Evolutionary conservation across 176 grass and related monocot genomes (phyloP).

Genomic region (Miscanthus lutarioriparius): DNA sequence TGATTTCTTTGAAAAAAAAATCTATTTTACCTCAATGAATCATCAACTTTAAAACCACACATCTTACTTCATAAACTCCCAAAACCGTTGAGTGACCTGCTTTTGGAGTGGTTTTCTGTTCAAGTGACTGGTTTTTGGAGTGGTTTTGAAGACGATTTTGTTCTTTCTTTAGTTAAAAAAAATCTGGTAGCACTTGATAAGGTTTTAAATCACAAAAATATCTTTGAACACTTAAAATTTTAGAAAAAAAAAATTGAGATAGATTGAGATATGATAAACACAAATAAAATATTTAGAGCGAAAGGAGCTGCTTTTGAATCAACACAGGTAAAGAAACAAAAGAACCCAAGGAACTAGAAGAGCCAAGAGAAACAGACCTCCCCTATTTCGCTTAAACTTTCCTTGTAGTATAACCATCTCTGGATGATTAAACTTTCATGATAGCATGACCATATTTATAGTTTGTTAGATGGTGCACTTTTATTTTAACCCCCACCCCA

Average conservation of each 20-base stretch:
- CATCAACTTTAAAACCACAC: no score
- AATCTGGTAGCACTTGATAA: background rate
- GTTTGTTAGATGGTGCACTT: background rate
- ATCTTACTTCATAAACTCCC: no score
- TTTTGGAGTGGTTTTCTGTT: no score
- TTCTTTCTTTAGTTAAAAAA: background rate
- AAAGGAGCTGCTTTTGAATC: slow-evolving; percentile 63
- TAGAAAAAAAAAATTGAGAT: background rate
- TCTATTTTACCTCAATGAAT: no score
- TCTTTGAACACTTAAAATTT: background rate
- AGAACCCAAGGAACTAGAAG: slow-evolving; percentile 29
- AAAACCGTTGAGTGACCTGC: no score
- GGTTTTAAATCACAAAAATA: background rate
- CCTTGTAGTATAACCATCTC: background rate
- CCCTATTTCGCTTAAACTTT: no score
- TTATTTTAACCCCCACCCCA: background rate
- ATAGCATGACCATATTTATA: background rate
- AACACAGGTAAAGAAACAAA: slow-evolving; percentile 6
- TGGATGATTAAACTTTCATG: background rate
- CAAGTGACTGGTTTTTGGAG: no score
- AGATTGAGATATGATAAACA: no score
- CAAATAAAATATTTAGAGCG: background rate
- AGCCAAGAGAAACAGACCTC: slow-evolving; percentile 40
- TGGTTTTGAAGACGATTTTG: no score
- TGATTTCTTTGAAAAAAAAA: no score